Percentiles rank a stretch among this genome's conserved stretches.
These are phyloP conservation scores for Discostella stelligera DNA, from an alignment of 352 stramenopile species.

Conservation along the genomic window DNA sequence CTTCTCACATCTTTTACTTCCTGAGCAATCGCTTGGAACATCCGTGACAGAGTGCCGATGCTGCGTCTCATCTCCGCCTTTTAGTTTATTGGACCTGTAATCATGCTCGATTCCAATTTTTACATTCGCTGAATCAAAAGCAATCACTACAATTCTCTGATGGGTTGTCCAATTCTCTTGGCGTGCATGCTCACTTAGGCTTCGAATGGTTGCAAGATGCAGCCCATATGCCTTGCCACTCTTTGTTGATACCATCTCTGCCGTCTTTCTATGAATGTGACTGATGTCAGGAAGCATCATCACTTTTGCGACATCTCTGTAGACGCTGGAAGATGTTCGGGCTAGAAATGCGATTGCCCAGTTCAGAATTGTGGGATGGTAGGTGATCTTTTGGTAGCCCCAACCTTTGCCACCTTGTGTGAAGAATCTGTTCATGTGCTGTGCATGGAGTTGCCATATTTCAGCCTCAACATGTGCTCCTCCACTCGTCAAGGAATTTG, in stretches of 20 bases:
- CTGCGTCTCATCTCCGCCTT: neutral
- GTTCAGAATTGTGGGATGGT: slow-evolving; percentile 1
- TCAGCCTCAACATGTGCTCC: neutral
- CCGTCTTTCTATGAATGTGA: slow-evolving; percentile 4
- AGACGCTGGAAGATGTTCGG: slow-evolving; percentile 12
- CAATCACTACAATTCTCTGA: too few relatives aligned
- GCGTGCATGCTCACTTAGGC: neutral
- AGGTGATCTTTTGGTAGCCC: neutral
- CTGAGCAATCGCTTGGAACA: neutral
- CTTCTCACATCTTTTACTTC: neutral
- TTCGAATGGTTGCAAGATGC: slow-evolving; percentile 2
- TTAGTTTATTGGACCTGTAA: neutral
- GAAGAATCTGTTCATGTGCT: neutral
- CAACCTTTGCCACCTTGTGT: neutral
- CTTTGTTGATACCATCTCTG: neutral
- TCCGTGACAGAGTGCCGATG: neutral
- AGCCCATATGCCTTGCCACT: slow-evolving; percentile 3
- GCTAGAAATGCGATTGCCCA: slow-evolving; percentile 31
- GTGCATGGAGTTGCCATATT: neutral
- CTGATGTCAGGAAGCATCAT: slow-evolving; percentile 16
- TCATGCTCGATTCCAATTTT: neutral
- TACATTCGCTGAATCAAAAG: neutral
- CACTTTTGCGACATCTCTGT: slow-evolving; percentile 22
- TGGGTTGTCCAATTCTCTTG: neutral
- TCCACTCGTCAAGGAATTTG: neutral